A percentile compares a stretch with the other conserved stretches of the same genome.
Conservation (phyloP, 2,329 filamentous ascomycete species). For the Penicillium griseofulvum region DNA sequence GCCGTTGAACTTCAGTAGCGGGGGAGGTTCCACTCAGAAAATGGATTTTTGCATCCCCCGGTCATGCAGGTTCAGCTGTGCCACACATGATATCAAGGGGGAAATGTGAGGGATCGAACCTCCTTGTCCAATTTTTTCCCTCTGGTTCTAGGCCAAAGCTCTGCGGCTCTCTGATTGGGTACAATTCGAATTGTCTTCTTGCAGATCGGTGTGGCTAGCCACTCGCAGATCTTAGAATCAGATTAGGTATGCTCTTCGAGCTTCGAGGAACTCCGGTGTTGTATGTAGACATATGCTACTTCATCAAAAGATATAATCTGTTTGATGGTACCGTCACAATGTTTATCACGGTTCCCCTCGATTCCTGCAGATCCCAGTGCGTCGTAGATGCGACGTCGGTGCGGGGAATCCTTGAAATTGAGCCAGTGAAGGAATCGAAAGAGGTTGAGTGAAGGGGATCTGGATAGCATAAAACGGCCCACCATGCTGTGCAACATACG, state of each 20-base stretch:
- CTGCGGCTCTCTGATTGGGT: background rate
- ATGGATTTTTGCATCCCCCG: background rate
- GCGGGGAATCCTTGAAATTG: conserved; percentile 14
- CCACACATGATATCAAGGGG: background rate
- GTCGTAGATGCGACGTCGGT: conserved; percentile 7
- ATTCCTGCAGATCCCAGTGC: conserved; percentile 10
- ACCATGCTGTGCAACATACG: background rate
- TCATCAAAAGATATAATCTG: background rate
- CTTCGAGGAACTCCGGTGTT: background rate
- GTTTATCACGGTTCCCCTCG: conserved; percentile 8
- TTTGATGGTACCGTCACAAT: conserved; percentile 15
- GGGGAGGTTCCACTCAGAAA: background rate
- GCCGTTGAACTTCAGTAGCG: background rate
- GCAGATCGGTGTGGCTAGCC: background rate
- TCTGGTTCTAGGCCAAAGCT: background rate
- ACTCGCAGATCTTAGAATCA: background rate
- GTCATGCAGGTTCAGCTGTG: conserved; percentile 3
- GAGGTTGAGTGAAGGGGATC: background rate
- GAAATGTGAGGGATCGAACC: background rate
- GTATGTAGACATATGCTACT: background rate
- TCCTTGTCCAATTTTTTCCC: background rate
- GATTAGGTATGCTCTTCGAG: background rate
- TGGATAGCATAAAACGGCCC: conserved; percentile 2
- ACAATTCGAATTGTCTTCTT: background rate
- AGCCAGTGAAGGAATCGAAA: background rate